Base-by-base conservation (phyloP, 2,329 filamentous ascomycete genomes). In the Rutstroemia sp. region DNA sequence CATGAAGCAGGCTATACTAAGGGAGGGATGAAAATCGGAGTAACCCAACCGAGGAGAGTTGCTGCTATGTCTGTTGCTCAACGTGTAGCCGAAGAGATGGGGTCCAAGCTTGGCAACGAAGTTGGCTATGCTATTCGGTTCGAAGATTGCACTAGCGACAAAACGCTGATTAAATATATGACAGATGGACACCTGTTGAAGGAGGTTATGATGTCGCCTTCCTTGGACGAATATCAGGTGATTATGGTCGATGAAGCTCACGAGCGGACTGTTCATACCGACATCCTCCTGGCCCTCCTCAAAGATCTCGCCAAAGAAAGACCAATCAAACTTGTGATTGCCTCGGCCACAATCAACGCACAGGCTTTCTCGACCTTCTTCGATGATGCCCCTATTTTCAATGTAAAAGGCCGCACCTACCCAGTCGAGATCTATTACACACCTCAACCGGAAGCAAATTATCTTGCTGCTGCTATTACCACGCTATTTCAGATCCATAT, bases 181-280 rank as follows among this genome's bases (percentile, higher is more conserved):
- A 99, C 94, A 0, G 94, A 99, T 67, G 94, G 94, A 69, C 95
- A 97, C 87, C 76, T 97, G 41, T 76, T 97, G 27, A 81, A 91
- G 68, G 90, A 96, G 69, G 87, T 96, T 62, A 82, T 96, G 74
- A 92, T 89, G 0, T 90, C 95, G 66, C 92, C 92, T 0, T 84
- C 92, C 63, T 75, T 97, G 5, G 81, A 83, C 1, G 84, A 83
- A n/a, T 97, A 97, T 65, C 88, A 89, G 4, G 89, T 86, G 10
- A 73, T 99, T 60, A 96, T 99, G 86, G 92, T 99, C 56, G 94
- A 99, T 69, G 94, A 99, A 71, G 94, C 94, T 0, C 94, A 99
- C 80, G 94, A 99, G 70, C 80, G 94, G 63, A 96, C 90, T 0
- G 80, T 97, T 0, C 84, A 90, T 53, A 96, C 92, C 0, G 94